Evolutionary conservation across 306 rosid genomes (phyloP), one percentile per base, ranked within the genome.

Genomic region (Prunus padus): DNA sequence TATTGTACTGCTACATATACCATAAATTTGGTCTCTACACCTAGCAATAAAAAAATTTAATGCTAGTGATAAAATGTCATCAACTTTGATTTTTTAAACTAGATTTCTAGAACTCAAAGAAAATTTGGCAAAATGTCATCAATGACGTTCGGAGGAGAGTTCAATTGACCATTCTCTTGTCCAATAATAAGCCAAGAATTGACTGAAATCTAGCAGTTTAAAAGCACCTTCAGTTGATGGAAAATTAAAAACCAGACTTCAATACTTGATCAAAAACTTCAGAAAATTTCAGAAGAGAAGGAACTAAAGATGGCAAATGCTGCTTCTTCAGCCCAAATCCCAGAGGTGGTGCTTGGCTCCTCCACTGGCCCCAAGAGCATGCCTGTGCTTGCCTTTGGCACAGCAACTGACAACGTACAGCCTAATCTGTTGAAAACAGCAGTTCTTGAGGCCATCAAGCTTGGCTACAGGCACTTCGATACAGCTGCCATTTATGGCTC

Each of bases 401-500:
- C 79, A 1, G 68, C 79, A 19, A 6, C 68, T 4, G 9, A 37
- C 4, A 28, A 9, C 65, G 14, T 44, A 30, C 55, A 75, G 9
- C 54, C 74, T 5, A 23, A 18, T 0, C 16, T 25, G 25, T 25
- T 74, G 69, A 73, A 73, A 37, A 45, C 45, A 1, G 75, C 83
- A 0, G 75, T 67, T 14, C 13, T 75, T 12, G 79, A 80, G 67
- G 83, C 79, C 54, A 80, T 74, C 64, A 67, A 50, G 26, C 57
- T 80, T 3, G 83, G 83, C 25, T 80, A 80, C 79, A 40, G 79
- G 4, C 83, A 80, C 47, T 80, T 80, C 47, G 79, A 80, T 46
- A 80, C 83, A 2, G 79, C 79, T 19, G 42, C 73, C 0, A 12
- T 68, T 0, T 79, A 79, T 54, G 74, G 78, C 2, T 73, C 83